Evolutionary conservation across 257 asterid species (phyloP), one percentile per base, ranked within the genome.

Genomic region (Ophiorrhiza pumila): DNA sequence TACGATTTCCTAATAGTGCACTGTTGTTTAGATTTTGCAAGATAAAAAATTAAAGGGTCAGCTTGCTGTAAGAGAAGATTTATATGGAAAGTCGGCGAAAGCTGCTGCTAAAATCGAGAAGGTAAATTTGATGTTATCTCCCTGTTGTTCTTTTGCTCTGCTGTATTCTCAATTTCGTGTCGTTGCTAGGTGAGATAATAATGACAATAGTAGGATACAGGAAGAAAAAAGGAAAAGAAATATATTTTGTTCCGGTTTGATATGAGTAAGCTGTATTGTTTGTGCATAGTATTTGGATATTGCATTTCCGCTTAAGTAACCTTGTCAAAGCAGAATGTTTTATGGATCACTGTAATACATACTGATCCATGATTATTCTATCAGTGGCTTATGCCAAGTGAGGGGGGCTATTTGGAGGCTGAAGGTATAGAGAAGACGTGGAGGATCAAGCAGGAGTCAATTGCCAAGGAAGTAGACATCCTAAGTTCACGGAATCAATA

Each of bases 401-500:
- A 90, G 66, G 92, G 83, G 57, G 97, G 98, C 25, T 92, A 77
- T 79, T 77, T 95, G 79, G 96, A 88, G 76, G 77, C 87, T 42
- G 98, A 92, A 71, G 99, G 97, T 62, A 72, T 90, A 78, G 99
- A 95, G 85, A 95, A 87, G 83, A 89, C 98, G 27, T 90, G 91
- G 95, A 87, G 93, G 74, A 80, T 92, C 76, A 80, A 80, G 75
- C 99, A 95, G 85, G 94, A 84, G n/a, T 80, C 80, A 23, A 87
- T 95, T 83, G 89, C 87, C 65, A 75, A 66, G 61, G 98, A 87
- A 85, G 94, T 95, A 72, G 98, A 87, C 78, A 75, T 92, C 57
- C 80, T 79, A 78, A 90, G 95, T 83, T 71, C 76, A 29, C 88
- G 96, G 84, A 92, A 87, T 70, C 96, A 90, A 73, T 87, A 83